Evolutionary conservation across 805 yeast genomes (phyloP), one percentile per base, ranked within the genome.

Genomic region (Monosporozyma siamensis): DNA sequence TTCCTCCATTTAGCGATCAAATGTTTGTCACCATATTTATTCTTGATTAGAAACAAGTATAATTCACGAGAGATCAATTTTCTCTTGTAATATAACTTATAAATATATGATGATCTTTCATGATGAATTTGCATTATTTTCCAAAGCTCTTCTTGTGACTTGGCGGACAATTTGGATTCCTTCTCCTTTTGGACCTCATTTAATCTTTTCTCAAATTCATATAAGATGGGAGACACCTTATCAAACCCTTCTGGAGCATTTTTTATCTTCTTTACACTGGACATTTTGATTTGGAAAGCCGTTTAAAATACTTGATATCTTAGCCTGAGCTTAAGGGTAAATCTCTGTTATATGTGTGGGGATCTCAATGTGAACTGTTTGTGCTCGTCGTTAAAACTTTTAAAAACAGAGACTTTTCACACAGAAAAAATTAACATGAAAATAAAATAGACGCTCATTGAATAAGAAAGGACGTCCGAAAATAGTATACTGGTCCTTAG

Each of bases 1-100:
- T 80, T 80, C 61, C 76, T 78, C 89, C 89, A 82, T 67, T 81
- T 88, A 18, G 95, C 90, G 24, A 88, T 84, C 43, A 88, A 64
- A 35, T 76, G 72, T 5, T 68, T 74, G 55, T 88, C 90, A 2
- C 75, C 83, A 48, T 76, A 75, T 45, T 75, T 74, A 50, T 83
- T 78, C 51, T 73, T 73, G 36, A 86, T 53, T 17, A 87, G 64
- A 82, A 87, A 88, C 35, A 78, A 78, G 59, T 85, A 88, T 6
- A 88, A 65, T 30, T 79, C 80, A 39, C 68, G 65, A 1, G 82
- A 71, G 15, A 88, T 83, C 15, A 78, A 70, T 48, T 82, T 77
- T 48, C 83, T 72, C 48, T 78, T 77, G 64, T 83, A 85, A 56
- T 77, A 79, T 54, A 87, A 58, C 15, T 80, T 82, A 57, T 80